These are phyloP conservation scores for Phytopythium cucurbitacearum DNA, from an alignment of 352 stramenopile genomes.

Conservation along the genomic window DNA sequence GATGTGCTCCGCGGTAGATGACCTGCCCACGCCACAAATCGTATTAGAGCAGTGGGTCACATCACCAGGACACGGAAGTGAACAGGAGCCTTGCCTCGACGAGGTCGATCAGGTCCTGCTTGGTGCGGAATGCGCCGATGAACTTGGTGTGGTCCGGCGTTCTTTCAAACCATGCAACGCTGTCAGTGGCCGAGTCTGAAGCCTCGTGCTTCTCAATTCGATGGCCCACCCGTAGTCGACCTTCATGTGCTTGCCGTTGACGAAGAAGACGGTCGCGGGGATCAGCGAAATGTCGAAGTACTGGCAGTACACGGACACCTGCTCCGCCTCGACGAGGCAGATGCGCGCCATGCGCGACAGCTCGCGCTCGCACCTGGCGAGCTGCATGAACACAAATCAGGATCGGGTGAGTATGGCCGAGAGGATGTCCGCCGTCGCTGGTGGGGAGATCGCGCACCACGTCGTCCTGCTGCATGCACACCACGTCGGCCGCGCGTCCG, in stretches of 20 bases:
- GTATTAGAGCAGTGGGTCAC: background rate
- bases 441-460: conserved; percentile 37
- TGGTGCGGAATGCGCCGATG: conserved; percentile 72
- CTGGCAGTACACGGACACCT: conserved; percentile 76
- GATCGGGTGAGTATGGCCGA: too few species aligned
- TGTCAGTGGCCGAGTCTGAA: background rate
- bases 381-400: conserved; percentile 19
- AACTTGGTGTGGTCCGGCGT: conserved; percentile 87
- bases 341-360: conserved; percentile 79
- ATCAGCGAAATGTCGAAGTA: conserved; percentile 89
- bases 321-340: conserved; percentile 67
- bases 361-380: conserved; percentile 69
- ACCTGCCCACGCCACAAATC: conserved; percentile 32
- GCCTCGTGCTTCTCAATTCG: background rate
- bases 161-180: conserved; percentile 13
- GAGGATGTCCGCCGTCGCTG: too few species aligned
- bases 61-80: background rate
- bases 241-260: conserved; percentile 88
- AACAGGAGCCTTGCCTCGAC: conserved; percentile 49
- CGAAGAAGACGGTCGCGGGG: conserved; percentile 84
- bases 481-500: conserved; percentile 48
- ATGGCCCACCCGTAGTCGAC: conserved; percentile 78
- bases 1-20: conserved; percentile 75
- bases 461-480: conserved; percentile 83
- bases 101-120: conserved; percentile 84